Evolutionary conservation across 1,139 yeast species (phyloP).

Genomic region (Pichia sp.): DNA sequence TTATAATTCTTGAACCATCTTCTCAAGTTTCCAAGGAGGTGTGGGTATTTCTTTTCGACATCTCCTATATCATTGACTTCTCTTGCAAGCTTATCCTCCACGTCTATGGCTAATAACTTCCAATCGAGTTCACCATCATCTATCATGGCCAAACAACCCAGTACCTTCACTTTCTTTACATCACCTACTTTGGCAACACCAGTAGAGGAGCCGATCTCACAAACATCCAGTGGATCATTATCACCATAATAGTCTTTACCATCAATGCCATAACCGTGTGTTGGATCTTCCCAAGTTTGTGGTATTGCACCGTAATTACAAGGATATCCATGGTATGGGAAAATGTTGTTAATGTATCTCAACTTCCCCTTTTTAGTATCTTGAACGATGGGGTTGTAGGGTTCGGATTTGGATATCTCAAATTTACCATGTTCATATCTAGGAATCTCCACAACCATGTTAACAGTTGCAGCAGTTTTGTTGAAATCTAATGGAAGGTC

Average conservation of each 20-base stretch:
- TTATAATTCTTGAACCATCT: conserved; percentile 96
- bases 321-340: conserved; percentile 95
- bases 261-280: conserved; percentile 14
- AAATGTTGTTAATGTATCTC: conserved; percentile 81
- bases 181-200: conserved; percentile 62
- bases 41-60: conserved; percentile 78
- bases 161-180: conserved; percentile 76
- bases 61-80: conserved; percentile 75
- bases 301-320: conserved; percentile 99
- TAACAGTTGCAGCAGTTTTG: conserved; percentile 54
- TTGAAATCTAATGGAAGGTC: conserved; percentile 78
- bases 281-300: conserved; percentile 91
- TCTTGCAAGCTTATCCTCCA: conserved; percentile 71
- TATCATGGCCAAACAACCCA: conserved; percentile 88
- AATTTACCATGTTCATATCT: conserved; percentile 94
- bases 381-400: conserved; percentile 86
- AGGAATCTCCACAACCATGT: conserved; percentile 93
- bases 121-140: conserved; percentile 99
- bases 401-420: conserved; percentile 71
- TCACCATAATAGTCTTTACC: conserved; percentile 57
- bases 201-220: conserved; percentile 71
- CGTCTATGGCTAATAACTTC: conserved; percentile 86
- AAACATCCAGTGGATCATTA: conserved; percentile 93
- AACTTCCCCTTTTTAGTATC: conserved; percentile 89
- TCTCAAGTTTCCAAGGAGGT: conserved; percentile 73